phyloP scores from a whole-genome alignment of 371 early-diverging fungal species.

The Mucor sp. region DNA sequence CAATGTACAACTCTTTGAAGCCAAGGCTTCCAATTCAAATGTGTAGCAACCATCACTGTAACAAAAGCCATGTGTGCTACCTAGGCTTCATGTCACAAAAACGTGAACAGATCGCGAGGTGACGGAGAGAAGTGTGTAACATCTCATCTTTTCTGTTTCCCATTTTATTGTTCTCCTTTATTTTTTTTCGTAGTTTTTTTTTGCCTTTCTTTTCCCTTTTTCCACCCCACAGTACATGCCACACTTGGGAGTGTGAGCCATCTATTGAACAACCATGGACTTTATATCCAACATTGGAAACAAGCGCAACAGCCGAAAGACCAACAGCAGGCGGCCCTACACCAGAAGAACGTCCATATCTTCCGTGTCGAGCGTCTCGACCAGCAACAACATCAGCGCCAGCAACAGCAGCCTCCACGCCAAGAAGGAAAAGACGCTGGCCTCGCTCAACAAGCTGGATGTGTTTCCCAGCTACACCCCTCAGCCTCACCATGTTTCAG shows the following conservation, averaged over 20 bases:
- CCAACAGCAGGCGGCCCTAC: constrained; percentile 21
- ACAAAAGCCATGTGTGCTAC: neutral
- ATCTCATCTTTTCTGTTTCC: neutral
- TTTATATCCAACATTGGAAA: constrained; percentile 29
- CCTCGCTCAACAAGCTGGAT: constrained; percentile 9
- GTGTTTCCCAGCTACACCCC: constrained; percentile 13
- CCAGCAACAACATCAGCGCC: neutral
- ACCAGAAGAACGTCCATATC: constrained; percentile 25
- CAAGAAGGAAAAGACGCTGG: constrained; percentile 13
- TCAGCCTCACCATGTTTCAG: constrained; percentile 10
- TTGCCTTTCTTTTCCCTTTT: neutral
- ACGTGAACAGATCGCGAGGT: constrained; percentile 8
- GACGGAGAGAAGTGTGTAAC: constrained; percentile 12
- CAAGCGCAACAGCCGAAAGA: constrained; percentile 25
- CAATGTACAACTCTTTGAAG: neutral
- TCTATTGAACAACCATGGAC: constrained; percentile 19
- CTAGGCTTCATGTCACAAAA: constrained; percentile 6
- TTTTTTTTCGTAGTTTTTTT: constrained; percentile 6
- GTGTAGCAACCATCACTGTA: neutral
- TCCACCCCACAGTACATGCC: neutral
- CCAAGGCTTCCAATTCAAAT: too few relatives aligned
- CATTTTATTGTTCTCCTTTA: constrained; percentile 8
- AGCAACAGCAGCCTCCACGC: neutral
- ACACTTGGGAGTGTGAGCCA: constrained; percentile 14
- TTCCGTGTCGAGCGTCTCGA: constrained; percentile 14